phyloP scores from a whole-genome alignment of 2,329 filamentous ascomycete genomes.

The Hymenoscyphus albidus region DNA sequence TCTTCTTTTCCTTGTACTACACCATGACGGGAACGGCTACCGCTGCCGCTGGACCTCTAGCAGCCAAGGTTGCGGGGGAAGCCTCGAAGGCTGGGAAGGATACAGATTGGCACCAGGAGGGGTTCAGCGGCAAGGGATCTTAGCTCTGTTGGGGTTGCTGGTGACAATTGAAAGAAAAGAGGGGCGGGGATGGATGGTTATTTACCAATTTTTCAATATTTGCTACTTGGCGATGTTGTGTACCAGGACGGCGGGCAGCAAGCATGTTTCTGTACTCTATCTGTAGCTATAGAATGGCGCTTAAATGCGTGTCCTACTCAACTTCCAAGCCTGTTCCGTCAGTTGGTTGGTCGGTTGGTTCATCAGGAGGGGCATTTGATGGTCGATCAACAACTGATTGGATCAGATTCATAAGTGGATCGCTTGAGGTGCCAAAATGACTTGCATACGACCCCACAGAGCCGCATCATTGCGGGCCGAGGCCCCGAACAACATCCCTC shows the following conservation, averaged over 20 bases:
- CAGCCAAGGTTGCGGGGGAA: slow-evolving; percentile 35
- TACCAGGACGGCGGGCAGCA: neutral
- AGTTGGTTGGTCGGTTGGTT: neutral
- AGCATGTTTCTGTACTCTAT: neutral
- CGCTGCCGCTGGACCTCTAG: slow-evolving; percentile 40
- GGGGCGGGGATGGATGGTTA: neutral
- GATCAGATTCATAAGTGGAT: slow-evolving; percentile 1
- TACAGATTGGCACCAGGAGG: slow-evolving; percentile 61
- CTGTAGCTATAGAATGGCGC: neutral
- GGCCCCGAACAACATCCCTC: neutral
- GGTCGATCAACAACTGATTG: neutral
- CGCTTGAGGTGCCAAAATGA: neutral
- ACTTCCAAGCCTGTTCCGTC: neutral
- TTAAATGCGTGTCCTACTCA: neutral
- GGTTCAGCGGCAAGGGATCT: slow-evolving; percentile 30
- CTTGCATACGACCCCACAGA: neutral
- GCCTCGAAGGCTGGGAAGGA: slow-evolving; percentile 38
- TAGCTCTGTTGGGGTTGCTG: slow-evolving; percentile 11
- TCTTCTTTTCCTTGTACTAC: slow-evolving; percentile 78
- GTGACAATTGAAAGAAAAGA: neutral
- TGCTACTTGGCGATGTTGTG: slow-evolving; percentile 1
- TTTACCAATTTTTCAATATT: slow-evolving; percentile 1
- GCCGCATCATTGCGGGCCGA: neutral
- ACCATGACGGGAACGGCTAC: slow-evolving; percentile 40
- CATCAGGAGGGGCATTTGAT: neutral